These are phyloP conservation scores for Coriaria nepalensis DNA, from an alignment of 306 rosid species.

Conservation along the genomic window DNA sequence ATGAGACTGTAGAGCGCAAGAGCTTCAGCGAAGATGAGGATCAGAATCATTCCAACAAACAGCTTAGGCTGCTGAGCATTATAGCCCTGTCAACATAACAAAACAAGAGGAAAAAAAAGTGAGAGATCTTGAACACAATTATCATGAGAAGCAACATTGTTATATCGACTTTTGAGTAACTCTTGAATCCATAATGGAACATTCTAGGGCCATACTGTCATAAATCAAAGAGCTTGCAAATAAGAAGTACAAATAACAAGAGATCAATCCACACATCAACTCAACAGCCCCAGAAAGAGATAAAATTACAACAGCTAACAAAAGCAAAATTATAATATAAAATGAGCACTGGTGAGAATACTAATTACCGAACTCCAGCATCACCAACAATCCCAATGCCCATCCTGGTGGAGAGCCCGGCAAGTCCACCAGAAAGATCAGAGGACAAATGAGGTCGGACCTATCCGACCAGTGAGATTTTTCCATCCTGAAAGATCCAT, in stretches of 20 bases:
- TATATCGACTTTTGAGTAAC: too few relatives aligned
- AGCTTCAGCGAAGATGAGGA: slow-evolving; percentile 66
- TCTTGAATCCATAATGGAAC: too few relatives aligned
- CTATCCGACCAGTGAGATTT: too few relatives aligned
- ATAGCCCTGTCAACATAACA: slow-evolving; percentile 39
- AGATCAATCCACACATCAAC: too few relatives aligned
- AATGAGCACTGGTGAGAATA: neutral
- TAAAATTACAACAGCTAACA: neutral
- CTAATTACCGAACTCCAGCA: slow-evolving; percentile 58
- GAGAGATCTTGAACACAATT: neutral
- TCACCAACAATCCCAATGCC: slow-evolving; percentile 77
- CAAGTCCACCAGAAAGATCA: slow-evolving; percentile 76
- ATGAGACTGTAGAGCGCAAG: slow-evolving; percentile 76
- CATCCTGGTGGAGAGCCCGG: slow-evolving; percentile 78
- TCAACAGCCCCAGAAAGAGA: neutral
- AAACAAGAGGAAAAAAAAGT: slow-evolving; percentile 6
- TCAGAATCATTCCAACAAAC: slow-evolving; percentile 75
- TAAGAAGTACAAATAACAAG: too few relatives aligned
- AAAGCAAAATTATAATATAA: neutral
- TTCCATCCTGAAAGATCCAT: too few relatives aligned
- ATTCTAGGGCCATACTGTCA: too few relatives aligned
- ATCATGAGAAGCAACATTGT: too few relatives aligned
- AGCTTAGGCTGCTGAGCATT: slow-evolving; percentile 85
- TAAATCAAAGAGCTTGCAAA: too few relatives aligned
- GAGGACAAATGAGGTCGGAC: slow-evolving; percentile 69